These are phyloP conservation scores for Eudorina sp. DNA, from an alignment of 139 green algal species.

Conservation along the genomic window DNA sequence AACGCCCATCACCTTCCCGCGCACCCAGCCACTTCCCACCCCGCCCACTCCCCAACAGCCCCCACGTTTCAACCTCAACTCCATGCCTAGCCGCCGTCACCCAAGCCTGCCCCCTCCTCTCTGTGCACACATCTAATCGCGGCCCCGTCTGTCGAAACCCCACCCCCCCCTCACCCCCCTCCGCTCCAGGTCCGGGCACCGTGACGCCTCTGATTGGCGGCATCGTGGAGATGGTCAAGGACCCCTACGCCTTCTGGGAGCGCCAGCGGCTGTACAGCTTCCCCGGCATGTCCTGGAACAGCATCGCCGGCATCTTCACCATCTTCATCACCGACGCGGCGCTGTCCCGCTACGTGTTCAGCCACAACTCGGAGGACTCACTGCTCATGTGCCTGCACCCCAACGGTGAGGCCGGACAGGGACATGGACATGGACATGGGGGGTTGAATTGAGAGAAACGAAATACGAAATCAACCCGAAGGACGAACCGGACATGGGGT, in stretches of 20 bases:
- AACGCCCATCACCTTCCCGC: too few relatives aligned
- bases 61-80: too few relatives aligned
- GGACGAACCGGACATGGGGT: neutral
- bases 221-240: constrained; percentile 86
- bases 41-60: too few relatives aligned
- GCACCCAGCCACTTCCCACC: too few relatives aligned
- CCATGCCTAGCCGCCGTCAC: too few relatives aligned
- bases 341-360: constrained; percentile 78
- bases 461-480: too few relatives aligned
- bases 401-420: constrained; percentile 45
- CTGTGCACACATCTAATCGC: neutral
- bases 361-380: constrained; percentile 68
- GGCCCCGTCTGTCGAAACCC: neutral
- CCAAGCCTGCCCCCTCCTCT: too few relatives aligned
- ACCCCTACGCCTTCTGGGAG: constrained; percentile 81
- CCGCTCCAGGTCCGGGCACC: constrained; percentile 65
- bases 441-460: too few relatives aligned
- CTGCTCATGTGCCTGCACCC: constrained; percentile 88
- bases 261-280: constrained; percentile 67
- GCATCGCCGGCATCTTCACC: constrained; percentile 82
- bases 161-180: too few relatives aligned
- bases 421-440: too few relatives aligned
- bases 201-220: constrained; percentile 82
- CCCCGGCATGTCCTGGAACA: constrained; percentile 83
- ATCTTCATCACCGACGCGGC: constrained; percentile 85